phyloP scores from a whole-genome alignment of 129 eudicot genomes.

The Saussurea involucrata region DNA sequence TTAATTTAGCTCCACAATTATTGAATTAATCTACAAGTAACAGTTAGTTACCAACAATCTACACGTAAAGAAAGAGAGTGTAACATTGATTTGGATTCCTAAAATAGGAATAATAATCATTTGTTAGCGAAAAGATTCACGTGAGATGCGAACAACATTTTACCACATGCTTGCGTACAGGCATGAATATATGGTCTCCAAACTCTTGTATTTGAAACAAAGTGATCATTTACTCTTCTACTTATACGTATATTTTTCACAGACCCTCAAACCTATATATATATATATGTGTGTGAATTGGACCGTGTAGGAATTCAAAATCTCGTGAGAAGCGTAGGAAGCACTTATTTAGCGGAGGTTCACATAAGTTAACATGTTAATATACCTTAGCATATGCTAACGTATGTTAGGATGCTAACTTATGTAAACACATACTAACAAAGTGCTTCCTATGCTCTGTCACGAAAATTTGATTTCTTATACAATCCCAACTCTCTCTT shows the following conservation, averaged over 20 bases:
- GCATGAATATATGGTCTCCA: conserved; percentile 3
- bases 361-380: neutral
- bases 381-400: no score
- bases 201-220: neutral
- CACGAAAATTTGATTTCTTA: neutral
- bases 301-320: neutral
- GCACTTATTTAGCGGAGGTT: no score
- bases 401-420: neutral
- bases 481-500: neutral
- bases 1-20: conserved; percentile 12
- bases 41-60: neutral
- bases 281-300: no score
- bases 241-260: neutral
- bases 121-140: neutral
- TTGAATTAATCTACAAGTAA: neutral
- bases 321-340: neutral
- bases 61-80: neutral
- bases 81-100: conserved; percentile 1
- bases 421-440: neutral
- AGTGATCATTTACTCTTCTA: neutral
- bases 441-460: neutral
- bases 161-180: neutral
- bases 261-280: neutral
- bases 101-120: neutral
- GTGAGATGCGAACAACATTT: neutral